Percentiles rank a stretch among this genome's conserved stretches.
These are phyloP conservation scores for Penicillium psychrosexuale DNA, from an alignment of 2,329 filamentous ascomycete species.

Conservation along the genomic window DNA sequence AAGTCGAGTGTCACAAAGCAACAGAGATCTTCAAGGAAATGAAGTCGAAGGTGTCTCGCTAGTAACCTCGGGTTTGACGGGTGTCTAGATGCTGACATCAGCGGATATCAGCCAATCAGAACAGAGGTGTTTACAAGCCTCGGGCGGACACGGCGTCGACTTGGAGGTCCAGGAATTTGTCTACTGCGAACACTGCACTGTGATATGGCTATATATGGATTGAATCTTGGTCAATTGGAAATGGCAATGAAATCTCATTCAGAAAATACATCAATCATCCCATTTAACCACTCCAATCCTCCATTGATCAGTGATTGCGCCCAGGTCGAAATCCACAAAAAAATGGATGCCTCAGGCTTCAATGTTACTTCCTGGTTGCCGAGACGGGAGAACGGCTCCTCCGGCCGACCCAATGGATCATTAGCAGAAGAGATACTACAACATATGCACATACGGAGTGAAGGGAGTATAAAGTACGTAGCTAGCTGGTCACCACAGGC, in stretches of 20 bases:
- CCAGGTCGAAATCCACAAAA: not conserved
- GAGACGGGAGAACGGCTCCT: conserved; percentile 11
- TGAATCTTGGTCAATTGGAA: not conserved
- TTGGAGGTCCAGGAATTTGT: not conserved
- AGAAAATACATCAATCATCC: not conserved
- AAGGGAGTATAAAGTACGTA: no score
- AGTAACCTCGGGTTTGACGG: conserved; percentile 38
- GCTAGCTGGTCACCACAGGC: no score
- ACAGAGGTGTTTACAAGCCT: conserved; percentile 36
- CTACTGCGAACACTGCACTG: conserved; percentile 6
- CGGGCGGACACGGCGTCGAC: conserved; percentile 37
- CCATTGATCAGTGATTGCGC: not conserved
- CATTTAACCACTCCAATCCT: not conserved
- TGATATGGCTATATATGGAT: not conserved
- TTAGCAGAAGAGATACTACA: no score
- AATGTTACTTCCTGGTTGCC: conserved; percentile 17
- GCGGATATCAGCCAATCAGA: conserved; percentile 27
- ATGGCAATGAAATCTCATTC: not conserved
- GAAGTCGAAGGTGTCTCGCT: conserved; percentile 27
- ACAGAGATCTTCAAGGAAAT: conserved; percentile 22
- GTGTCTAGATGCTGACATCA: conserved; percentile 33
- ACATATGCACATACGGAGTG: no score
- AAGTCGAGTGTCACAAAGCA: conserved; percentile 8
- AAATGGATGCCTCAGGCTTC: conserved; percentile 9
- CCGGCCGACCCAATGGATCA: not conserved